phyloP scores from a whole-genome alignment of 495 filamentous ascomycete genomes.

The Endocarpon pusillum region DNA sequence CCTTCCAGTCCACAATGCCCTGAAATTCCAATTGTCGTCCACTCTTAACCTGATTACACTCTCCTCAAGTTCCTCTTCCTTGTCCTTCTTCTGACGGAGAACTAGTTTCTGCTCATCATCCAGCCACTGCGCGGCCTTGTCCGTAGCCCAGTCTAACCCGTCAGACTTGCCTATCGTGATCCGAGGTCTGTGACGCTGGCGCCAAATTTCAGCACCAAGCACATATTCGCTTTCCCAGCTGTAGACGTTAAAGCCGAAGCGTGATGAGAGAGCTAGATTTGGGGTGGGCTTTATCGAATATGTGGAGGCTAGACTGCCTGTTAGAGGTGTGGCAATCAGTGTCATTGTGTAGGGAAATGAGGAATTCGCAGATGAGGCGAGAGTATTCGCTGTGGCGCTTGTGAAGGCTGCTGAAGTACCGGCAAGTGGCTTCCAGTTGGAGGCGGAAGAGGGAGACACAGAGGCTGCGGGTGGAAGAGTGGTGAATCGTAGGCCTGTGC shows the following conservation, averaged over 20 bases:
- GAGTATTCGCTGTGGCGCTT: constrained; percentile 9
- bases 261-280: constrained; percentile 67
- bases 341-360: constrained; percentile 82
- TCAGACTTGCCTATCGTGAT: constrained; percentile 16
- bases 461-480: constrained; percentile 73
- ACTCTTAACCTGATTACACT: constrained; percentile 84
- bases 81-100: constrained; percentile 21
- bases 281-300: constrained; percentile 77
- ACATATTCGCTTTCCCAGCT: constrained; percentile 91
- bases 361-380: constrained; percentile 26
- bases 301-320: constrained; percentile 75
- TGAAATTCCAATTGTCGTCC: constrained; percentile 69
- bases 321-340: constrained; percentile 75
- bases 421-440: constrained; percentile 82
- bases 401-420: constrained; percentile 41
- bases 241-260: constrained; percentile 95
- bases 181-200: constrained; percentile 30
- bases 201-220: constrained; percentile 82
- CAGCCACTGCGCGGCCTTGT: constrained; percentile 20
- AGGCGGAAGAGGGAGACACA: constrained; percentile 48
- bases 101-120: constrained; percentile 14
- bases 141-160: constrained; percentile 26
- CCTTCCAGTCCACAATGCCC: constrained; percentile 83
- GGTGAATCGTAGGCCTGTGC: constrained; percentile 68
- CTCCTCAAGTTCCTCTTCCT: constrained; percentile 43